Evolutionary conservation across 2,329 filamentous ascomycete species (phyloP).

Genomic region (Hypoxylon sp.): DNA sequence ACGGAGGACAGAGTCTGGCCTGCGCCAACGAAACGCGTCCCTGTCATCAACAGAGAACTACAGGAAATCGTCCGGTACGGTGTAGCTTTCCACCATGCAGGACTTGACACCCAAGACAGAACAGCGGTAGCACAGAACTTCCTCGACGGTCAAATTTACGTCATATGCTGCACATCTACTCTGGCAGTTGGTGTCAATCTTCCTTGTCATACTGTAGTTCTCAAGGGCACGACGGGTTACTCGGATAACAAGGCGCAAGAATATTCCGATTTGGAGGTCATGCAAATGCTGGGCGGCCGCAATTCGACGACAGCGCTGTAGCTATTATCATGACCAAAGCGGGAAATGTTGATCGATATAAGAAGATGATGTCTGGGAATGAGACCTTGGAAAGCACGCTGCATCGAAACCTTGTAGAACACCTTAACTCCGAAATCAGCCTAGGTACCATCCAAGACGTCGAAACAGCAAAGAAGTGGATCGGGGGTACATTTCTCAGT

Average conservation of each 20-base stretch:
- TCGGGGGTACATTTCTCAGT: constrained; percentile 81
- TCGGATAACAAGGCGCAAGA: constrained; percentile 71
- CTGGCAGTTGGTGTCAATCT: constrained; percentile 86
- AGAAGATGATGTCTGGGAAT: constrained; percentile 78
- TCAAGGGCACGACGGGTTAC: constrained; percentile 82
- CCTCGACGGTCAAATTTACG: constrained; percentile 75
- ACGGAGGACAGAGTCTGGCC: constrained; percentile 71
- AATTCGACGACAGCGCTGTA: constrained; percentile 80
- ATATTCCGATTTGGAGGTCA: constrained; percentile 84
- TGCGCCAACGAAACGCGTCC: constrained; percentile 62
- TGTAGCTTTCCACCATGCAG: constrained; percentile 86
- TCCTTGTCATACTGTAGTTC: constrained; percentile 83
- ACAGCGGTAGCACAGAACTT: constrained; percentile 75
- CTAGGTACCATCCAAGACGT: constrained; percentile 77
- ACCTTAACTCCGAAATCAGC: constrained; percentile 86
- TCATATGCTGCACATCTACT: constrained; percentile 90
- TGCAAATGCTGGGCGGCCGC: constrained; percentile 91
- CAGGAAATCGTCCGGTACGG: constrained; percentile 64
- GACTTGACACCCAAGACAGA: constrained; percentile 74
- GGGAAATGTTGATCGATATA: constrained; percentile 74
- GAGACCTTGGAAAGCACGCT: constrained; percentile 82
- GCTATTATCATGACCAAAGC: constrained; percentile 83
- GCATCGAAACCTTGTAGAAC: constrained; percentile 83
- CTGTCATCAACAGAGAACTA: constrained; percentile 70
- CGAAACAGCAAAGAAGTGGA: constrained; percentile 76